Percentiles rank a stretch among this genome's conserved stretches.
Evolutionary conservation across 2,329 filamentous ascomycete species (phyloP).

Genomic region (Calonectria henricotiae): DNA sequence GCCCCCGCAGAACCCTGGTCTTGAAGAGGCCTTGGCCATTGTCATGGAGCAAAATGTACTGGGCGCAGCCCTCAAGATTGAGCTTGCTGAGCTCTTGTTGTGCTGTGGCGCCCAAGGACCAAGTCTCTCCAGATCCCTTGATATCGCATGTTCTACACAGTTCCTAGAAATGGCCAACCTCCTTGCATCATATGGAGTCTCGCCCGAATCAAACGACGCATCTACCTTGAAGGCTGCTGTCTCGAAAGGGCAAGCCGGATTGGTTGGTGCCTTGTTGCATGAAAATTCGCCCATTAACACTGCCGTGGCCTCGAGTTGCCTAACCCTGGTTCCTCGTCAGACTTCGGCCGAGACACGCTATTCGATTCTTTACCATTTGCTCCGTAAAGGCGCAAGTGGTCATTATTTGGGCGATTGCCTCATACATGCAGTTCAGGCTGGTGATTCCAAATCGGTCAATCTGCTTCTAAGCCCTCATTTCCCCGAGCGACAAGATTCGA

Average conservation of each 20-base stretch:
- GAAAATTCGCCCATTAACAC: constrained; percentile 64
- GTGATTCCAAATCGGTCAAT: constrained; percentile 65
- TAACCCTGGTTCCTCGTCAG: constrained; percentile 66
- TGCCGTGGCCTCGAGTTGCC: constrained; percentile 66
- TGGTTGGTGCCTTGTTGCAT: constrained; percentile 66
- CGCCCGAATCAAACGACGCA: constrained; percentile 70
- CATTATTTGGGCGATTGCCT: constrained; percentile 66
- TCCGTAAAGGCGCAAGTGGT: constrained; percentile 69
- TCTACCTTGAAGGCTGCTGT: constrained; percentile 68
- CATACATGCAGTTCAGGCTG: constrained; percentile 66
- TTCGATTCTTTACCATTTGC: constrained; percentile 63
- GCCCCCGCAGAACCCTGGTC: constrained; percentile 65
- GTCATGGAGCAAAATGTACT: constrained; percentile 66
- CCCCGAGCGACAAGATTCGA: constrained; percentile 53
- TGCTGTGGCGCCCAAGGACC: constrained; percentile 73
- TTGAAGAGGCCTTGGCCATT: constrained; percentile 68
- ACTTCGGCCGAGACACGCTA: constrained; percentile 64
- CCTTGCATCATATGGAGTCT: constrained; percentile 70
- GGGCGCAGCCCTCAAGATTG: constrained; percentile 66
- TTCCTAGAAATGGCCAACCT: constrained; percentile 71
- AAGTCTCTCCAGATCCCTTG: constrained; percentile 65
- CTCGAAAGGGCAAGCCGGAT: constrained; percentile 61
- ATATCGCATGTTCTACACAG: constrained; percentile 66
- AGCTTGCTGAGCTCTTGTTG: constrained; percentile 71
- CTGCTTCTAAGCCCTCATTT: constrained; percentile 69